Conservation (phyloP, 306 rosid genomes). For the Castanospermum australe region DNA sequence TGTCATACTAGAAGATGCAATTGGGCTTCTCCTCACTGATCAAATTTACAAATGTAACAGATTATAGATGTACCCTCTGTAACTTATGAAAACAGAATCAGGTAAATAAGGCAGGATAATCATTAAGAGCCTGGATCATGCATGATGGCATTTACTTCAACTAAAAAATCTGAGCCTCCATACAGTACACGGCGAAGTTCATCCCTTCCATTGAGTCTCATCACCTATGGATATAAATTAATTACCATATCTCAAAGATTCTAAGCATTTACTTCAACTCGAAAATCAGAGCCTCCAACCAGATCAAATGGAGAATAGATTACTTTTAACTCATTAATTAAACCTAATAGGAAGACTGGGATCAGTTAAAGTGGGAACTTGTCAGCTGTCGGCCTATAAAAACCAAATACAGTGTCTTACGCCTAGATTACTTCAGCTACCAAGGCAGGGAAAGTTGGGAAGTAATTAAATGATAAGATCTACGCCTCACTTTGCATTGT, state of each 20-base stretch:
- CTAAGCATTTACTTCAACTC: constrained; percentile 22
- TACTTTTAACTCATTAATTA: neutral
- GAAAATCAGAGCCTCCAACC: constrained; percentile 19
- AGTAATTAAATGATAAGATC: constrained; percentile 43
- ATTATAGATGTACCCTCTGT: neutral
- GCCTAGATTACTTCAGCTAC: constrained; percentile 23
- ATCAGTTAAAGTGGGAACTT: constrained; percentile 21
- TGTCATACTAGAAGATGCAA: neutral
- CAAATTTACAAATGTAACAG: constrained; percentile 14
- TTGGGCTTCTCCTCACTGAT: constrained; percentile 12
- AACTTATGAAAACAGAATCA: neutral
- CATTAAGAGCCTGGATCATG: constrained; percentile 9
- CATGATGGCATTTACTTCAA: neutral
- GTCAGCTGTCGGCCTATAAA: neutral
- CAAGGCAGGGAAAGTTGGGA: constrained; percentile 23
- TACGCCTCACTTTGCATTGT: constrained; percentile 33
- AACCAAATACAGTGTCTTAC: neutral
- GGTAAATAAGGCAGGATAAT: neutral
- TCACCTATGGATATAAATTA: neutral
- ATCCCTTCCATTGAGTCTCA: constrained; percentile 3
- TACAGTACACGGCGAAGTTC: constrained; percentile 8
- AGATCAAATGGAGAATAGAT: neutral
- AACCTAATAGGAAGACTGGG: constrained; percentile 15
- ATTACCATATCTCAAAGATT: neutral
- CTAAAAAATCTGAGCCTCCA: neutral